These are phyloP conservation scores for Cystobasidium pallidum DNA, from an alignment of 1,284 basidiomycete genomes.

Conservation along the genomic window DNA sequence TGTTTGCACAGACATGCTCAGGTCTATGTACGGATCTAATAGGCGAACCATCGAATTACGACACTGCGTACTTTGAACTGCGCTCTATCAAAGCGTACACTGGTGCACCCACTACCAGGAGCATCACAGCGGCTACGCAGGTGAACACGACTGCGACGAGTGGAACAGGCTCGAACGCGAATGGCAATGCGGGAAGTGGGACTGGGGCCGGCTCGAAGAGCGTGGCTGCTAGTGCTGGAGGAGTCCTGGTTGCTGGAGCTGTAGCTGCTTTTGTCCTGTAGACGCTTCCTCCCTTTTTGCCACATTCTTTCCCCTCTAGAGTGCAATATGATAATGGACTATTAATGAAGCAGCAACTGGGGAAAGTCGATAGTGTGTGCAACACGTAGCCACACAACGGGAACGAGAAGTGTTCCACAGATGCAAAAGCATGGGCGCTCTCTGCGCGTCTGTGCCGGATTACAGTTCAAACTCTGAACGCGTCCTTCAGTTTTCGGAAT, in stretches of 20 bases:
- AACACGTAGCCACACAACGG: too few species aligned
- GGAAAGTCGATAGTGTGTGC: too few species aligned
- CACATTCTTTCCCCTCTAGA: not conserved
- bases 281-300: not conserved
- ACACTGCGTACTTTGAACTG: constrained; percentile 45
- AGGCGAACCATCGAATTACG: constrained; percentile 67
- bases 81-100: constrained; percentile 42
- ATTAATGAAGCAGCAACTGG: too few species aligned
- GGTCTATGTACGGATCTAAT: constrained; percentile 70
- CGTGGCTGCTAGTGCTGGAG: not conserved
- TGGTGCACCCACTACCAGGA: constrained; percentile 35
- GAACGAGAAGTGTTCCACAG: too few species aligned
- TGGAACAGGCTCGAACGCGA: constrained; percentile 10
- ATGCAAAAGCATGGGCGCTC: too few species aligned
- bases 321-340: too few species aligned
- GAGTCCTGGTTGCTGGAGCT: not conserved
- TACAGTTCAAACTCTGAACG: too few species aligned
- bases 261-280: not conserved
- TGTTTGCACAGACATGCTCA: constrained; percentile 64
- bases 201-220: constrained; percentile 6
- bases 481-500: too few species aligned
- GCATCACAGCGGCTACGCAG: constrained; percentile 12
- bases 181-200: not conserved
- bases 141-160: constrained; percentile 8
- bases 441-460: too few species aligned